Evolutionary conservation across 2,329 filamentous ascomycete genomes (phyloP).

Genomic region (Phoma sp.): DNA sequence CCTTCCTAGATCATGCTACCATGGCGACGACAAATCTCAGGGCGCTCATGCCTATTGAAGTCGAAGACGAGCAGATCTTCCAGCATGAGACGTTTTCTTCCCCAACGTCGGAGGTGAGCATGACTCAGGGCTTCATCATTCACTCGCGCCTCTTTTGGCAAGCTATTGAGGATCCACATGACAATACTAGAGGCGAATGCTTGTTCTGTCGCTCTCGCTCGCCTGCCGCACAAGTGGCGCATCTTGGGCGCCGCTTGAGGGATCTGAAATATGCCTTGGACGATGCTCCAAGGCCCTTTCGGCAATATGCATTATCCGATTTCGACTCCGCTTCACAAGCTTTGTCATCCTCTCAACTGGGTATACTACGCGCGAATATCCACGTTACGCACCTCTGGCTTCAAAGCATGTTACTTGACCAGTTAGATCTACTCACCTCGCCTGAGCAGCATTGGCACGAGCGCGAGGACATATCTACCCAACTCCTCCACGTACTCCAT

Average conservation of each 20-base stretch:
- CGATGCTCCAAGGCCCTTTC: neutral
- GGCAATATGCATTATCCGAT: neutral
- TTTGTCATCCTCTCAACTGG: neutral
- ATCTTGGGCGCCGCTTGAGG: neutral
- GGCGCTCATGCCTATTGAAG: slow-evolving; percentile 4
- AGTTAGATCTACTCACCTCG: slow-evolving; percentile 2
- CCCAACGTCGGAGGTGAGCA: neutral
- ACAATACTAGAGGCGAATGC: neutral
- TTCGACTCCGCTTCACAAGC: neutral
- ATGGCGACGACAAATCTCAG: slow-evolving; percentile 3
- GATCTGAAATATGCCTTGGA: neutral
- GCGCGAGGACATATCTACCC: neutral
- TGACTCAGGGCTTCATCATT: slow-evolving; percentile 5
- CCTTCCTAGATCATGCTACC: slow-evolving; percentile 3
- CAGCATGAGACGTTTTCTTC: neutral
- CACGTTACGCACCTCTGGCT: slow-evolving; percentile 16
- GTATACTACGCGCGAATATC: slow-evolving; percentile 9
- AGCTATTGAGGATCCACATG: neutral
- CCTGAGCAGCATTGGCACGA: neutral
- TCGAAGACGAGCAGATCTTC: slow-evolving; percentile 1
- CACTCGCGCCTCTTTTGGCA: slow-evolving; percentile 12
- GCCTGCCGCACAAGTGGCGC: neutral
- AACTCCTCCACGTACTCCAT: neutral
- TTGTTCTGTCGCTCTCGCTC: slow-evolving; percentile 1
- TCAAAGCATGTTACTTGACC: slow-evolving; percentile 11